Base-by-base conservation (phyloP, 441 rosid species). In the Adansonia madagascariensis region DNA sequence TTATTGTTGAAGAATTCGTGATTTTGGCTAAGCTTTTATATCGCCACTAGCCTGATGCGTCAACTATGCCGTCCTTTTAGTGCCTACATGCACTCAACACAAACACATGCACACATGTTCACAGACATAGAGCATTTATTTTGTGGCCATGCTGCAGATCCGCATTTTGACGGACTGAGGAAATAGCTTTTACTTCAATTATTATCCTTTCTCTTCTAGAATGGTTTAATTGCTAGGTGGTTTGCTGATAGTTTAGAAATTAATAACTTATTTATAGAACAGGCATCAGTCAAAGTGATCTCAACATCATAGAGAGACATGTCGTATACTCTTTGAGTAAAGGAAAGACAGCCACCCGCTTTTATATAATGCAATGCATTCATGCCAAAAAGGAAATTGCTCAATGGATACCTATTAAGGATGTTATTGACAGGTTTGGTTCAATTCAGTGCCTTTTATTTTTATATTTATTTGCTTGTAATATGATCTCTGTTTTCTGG, bases 321-420 rank as follows among this genome's bases (percentile, higher is more conserved):
- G 78, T 77, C 75, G 87, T 86, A n/a, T 87, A 80, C 71, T 92
- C 98, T 47, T 71, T 86, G 66, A 86, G 89, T 75, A 88, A 87
- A 88, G 93, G 85, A 79, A 91, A 91, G 85, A 82, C 95, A 24
- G 80, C 87, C 12, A 69, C 86, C 31, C 81, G 87, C 72, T 90
- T 95, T 82, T 95, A 91, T 82, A 89, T 94, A 76, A 84, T 94
- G 89, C 91, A 91, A 78, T 85, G 92, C 85, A 81, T 79, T 65
- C 80, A 85, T 76, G 53, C 82, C 68, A 73, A 81, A 24, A 75
- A 69, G 7, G 82, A 75, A 27, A 64, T 77, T 78, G 59, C 76
- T 71, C 73, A 76, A 55, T 76, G 82, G 78, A 69, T 77, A 55
- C 88, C 93, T 43, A 71, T 90, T 1, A 80, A 79, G 77, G 90